A percentile compares a stretch with the other conserved stretches of the same genome.
Conservation (phyloP, 257 asterid genomes). For the Knoxia roxburghii region DNA sequence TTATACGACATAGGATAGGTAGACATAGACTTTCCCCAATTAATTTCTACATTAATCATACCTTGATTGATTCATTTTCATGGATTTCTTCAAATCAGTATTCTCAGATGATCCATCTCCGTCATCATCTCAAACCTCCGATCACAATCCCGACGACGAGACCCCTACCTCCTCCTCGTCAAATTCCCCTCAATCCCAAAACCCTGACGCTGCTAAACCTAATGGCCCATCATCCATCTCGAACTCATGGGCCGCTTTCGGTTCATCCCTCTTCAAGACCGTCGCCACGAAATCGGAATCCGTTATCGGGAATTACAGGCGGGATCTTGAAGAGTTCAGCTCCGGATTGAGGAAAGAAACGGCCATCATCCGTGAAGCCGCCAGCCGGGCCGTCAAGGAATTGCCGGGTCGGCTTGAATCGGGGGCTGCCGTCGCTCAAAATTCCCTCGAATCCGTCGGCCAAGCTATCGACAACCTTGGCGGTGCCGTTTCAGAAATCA, state of each 20-base stretch:
- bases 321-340: constrained; percentile 72
- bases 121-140: constrained; percentile 21
- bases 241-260: constrained; percentile 46
- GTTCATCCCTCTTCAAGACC: constrained; percentile 53
- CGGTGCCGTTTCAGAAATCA: constrained; percentile 50
- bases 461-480: constrained; percentile 73
- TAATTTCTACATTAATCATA: too few species aligned
- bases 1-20: not conserved
- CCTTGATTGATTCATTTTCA: not conserved
- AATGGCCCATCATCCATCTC: constrained; percentile 11
- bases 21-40: not conserved
- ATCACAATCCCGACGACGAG: constrained; percentile 27
- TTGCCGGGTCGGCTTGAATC: constrained; percentile 76
- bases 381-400: constrained; percentile 65
- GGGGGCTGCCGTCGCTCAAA: constrained; percentile 82
- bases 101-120: constrained; percentile 51
- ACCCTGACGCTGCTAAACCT: constrained; percentile 29
- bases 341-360: constrained; percentile 65
- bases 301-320: constrained; percentile 58
- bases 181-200: constrained; percentile 21
- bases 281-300: constrained; percentile 74
- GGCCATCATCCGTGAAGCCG: constrained; percentile 58
- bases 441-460: constrained; percentile 77
- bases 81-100: constrained; percentile 84
- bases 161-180: constrained; percentile 30